Evolutionary conservation across 2,329 filamentous ascomycete genomes (phyloP).

Genomic region (Leptoxyphium fumago): DNA sequence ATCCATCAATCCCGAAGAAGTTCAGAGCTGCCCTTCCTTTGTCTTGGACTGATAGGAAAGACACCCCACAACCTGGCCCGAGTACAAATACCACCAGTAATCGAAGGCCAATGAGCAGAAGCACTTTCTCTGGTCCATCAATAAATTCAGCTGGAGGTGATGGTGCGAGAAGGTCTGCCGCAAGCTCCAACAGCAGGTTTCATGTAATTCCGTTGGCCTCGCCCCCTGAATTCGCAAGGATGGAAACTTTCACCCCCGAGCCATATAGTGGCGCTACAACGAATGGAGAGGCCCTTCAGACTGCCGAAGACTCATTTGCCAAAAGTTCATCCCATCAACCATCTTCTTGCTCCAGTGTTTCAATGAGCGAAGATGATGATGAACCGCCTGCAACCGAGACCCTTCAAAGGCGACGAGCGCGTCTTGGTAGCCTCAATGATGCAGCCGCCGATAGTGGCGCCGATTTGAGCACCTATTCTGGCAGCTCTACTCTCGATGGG

Average conservation of each 20-base stretch:
- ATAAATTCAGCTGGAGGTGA: slow-evolving; percentile 14
- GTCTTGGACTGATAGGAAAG: slow-evolving; percentile 14
- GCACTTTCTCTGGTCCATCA: background rate
- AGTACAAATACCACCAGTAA: background rate
- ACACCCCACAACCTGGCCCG: slow-evolving; percentile 17
- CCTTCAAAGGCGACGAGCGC: slow-evolving; percentile 9
- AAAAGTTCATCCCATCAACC: slow-evolving; percentile 1
- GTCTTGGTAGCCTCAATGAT: slow-evolving; percentile 14
- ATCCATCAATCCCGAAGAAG: slow-evolving; percentile 14
- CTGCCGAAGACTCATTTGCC: no score
- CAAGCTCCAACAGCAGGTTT: slow-evolving; percentile 9
- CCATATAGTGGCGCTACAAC: no score
- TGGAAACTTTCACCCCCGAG: no score
- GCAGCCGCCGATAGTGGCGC: slow-evolving; percentile 23
- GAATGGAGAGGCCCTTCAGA: no score
- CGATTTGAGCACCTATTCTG: slow-evolving; percentile 17
- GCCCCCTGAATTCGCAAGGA: background rate
- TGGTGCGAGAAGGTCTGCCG: slow-evolving; percentile 17
- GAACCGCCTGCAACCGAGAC: slow-evolving; percentile 7
- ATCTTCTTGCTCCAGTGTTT: background rate
- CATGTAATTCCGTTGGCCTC: background rate
- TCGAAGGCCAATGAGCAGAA: background rate
- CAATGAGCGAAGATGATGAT: background rate
- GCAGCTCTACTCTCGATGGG: slow-evolving; percentile 9
- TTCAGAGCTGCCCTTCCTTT: slow-evolving; percentile 8